Conservation (phyloP, 345 rosid species). For the Lepidium africanum region DNA sequence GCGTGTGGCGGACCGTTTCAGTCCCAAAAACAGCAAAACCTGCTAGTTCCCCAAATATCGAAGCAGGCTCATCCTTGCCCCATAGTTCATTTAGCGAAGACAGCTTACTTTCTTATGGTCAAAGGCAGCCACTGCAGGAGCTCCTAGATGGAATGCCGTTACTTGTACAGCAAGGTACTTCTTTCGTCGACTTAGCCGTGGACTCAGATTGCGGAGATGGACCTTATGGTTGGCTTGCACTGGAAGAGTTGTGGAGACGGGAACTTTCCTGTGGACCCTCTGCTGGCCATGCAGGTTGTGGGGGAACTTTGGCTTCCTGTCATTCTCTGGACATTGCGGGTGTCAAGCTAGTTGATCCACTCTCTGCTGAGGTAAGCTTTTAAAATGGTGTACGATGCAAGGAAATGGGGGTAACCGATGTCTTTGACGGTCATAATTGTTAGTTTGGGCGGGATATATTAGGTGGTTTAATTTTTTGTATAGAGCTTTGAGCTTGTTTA, state of each 20-base stretch:
- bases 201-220: slow-evolving; percentile 95
- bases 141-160: slow-evolving; percentile 84
- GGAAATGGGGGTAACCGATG: background rate
- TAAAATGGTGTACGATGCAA: slow-evolving; percentile 10
- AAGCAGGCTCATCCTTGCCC: slow-evolving; percentile 60
- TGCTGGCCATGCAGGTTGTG: slow-evolving; percentile 97
- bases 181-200: slow-evolving; percentile 86
- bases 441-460: background rate
- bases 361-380: slow-evolving; percentile 80
- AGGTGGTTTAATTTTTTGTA: background rate
- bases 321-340: slow-evolving; percentile 96
- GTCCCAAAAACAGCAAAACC: slow-evolving; percentile 75
- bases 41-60: slow-evolving; percentile 56
- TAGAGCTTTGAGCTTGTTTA: background rate
- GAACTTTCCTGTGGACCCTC: slow-evolving; percentile 95
- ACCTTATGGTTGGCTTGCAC: slow-evolving; percentile 96
- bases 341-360: slow-evolving; percentile 87
- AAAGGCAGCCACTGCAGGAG: slow-evolving; percentile 88
- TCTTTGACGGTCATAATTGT: background rate
- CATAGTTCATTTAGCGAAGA: slow-evolving; percentile 73
- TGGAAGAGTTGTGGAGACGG: slow-evolving; percentile 94
- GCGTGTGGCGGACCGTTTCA: slow-evolving; percentile 95
- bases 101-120: slow-evolving; percentile 69
- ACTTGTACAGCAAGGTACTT: slow-evolving; percentile 96
- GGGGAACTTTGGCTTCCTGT: slow-evolving; percentile 90